Percentiles rank a stretch among this genome's conserved stretches.
phyloP scores from a whole-genome alignment of 768 basidiomycete genomes.

The Mycena indigotica region DNA sequence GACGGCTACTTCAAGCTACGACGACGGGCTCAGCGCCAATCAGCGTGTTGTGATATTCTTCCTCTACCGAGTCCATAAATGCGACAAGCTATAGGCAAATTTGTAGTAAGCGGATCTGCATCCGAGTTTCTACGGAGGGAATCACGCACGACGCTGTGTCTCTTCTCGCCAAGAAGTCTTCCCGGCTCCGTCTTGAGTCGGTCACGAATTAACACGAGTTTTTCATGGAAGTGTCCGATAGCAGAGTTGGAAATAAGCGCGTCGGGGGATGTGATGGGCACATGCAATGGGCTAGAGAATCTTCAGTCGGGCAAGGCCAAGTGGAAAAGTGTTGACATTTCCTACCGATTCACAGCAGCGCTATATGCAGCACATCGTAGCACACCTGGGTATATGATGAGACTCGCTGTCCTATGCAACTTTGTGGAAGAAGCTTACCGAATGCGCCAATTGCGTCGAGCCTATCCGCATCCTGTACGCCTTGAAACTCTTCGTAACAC shows the following conservation, averaged over 20 bases:
- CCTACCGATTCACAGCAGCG: conserved; percentile 40
- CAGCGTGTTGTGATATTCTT: not conserved
- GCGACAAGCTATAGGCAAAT: not conserved
- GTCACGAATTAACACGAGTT: conserved; percentile 73
- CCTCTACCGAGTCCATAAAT: not conserved
- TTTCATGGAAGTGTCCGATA: conserved; percentile 85
- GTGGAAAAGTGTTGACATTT: not conserved
- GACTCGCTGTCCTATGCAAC: not conserved
- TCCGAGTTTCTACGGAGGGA: no score
- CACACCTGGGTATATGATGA: conserved; percentile 37
- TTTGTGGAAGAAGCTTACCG: conserved; percentile 34
- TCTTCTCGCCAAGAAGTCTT: conserved; percentile 62
- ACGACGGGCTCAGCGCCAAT: no score
- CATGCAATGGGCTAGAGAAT: conserved; percentile 39
- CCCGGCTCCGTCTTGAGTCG: conserved; percentile 79
- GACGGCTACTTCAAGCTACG: no score
- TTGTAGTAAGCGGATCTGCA: no score
- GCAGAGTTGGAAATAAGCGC: conserved; percentile 51
- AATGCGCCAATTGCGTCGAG: conserved; percentile 58
- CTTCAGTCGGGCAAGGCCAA: not conserved
- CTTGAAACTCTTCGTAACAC: not conserved
- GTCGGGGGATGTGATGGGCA: conserved; percentile 44
- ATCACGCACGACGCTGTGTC: conserved; percentile 70
- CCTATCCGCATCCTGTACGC: conserved; percentile 59
- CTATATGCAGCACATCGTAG: conserved; percentile 55